Evolutionary conservation across 1,284 basidiomycete species (phyloP), one percentile per base, ranked within the genome.

Genomic region (Rhodotorula sp.): DNA sequence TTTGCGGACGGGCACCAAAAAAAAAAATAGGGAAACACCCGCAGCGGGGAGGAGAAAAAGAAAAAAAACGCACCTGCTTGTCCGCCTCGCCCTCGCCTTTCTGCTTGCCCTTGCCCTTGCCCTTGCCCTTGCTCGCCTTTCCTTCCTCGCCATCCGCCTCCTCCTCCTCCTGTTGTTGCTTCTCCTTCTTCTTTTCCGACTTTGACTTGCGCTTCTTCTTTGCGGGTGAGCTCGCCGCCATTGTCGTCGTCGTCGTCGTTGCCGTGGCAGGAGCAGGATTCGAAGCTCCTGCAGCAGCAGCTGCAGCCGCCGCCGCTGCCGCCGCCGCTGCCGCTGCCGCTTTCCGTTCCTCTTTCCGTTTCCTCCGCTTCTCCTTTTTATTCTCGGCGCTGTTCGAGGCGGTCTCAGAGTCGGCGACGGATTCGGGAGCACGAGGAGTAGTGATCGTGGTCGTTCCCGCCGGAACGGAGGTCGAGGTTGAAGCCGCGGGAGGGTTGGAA

Each of bases 121-220:
- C 65, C 59, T 60, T 49, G 14, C 34, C 59, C 50, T 34, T 28
- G 52, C 48, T 34, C 19, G 31, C 5, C 63, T 49, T 47, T 31
- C 49, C 31, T 14, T 19, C 47, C 47, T 26, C 26, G 23, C 23
- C 34, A 50, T 34, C 34, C 23, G 12, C 34, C 34, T 14, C 50
- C 12, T n/a, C 50, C 10, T 16, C n/a, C 26, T 18, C 28, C 12
- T 55, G 26, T 2, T 52, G 50, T 14, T 34, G 48, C 31, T 19
- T 34, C 31, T 57, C 56, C 56, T 57, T 57, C 56, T 26, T 62
- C 31, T 50, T 50, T 34, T 62, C 60, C 16, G 31, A 15, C n/a
- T 59, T 59, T 43, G 31, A 31, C 26, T 28, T 31, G 5, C 28
- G 60, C 28, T 61, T 48, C 8, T 15, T 19, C 48, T 52, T 50